phyloP scores from a whole-genome alignment of 495 filamentous ascomycete species.

The Hypoxylon crocopeplum region DNA sequence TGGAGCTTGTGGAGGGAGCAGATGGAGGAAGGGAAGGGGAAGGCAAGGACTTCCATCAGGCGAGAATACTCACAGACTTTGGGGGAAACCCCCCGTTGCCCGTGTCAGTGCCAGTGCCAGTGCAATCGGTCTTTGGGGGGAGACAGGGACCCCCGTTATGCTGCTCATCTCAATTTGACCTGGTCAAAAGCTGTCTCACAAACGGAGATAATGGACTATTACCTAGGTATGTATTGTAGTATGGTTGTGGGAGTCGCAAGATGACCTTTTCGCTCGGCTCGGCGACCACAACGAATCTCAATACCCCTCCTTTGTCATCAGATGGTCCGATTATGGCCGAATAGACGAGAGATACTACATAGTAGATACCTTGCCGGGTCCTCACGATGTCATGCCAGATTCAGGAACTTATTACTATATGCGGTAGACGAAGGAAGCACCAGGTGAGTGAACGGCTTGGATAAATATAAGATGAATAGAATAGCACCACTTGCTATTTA shows the following conservation, averaged over 20 bases:
- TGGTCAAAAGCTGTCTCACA: slow-evolving; percentile 43
- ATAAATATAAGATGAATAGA: slow-evolving; percentile 12
- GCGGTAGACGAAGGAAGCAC: slow-evolving; percentile 1
- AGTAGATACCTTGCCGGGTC: slow-evolving; percentile 28
- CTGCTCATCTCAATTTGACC: slow-evolving; percentile 47
- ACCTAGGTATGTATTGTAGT: neutral
- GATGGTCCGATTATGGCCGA: slow-evolving; percentile 39
- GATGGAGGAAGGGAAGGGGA: neutral
- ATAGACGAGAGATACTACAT: slow-evolving; percentile 27
- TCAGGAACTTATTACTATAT: neutral
- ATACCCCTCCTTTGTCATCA: slow-evolving; percentile 39
- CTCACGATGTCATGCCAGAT: too few relatives aligned
- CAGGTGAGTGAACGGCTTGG: slow-evolving; percentile 17
- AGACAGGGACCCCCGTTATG: slow-evolving; percentile 38
- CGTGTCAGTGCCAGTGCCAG: slow-evolving; percentile 4
- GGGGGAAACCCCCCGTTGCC: slow-evolving; percentile 20
- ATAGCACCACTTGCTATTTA: too few relatives aligned
- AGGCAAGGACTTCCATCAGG: slow-evolving; percentile 31
- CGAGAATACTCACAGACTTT: slow-evolving; percentile 36
- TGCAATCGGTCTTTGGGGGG: slow-evolving; percentile 32
- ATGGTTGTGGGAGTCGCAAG: slow-evolving; percentile 32
- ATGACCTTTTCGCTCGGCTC: slow-evolving; percentile 41
- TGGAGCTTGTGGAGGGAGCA: slow-evolving; percentile 9
- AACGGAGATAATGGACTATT: slow-evolving; percentile 43
- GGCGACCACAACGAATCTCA: slow-evolving; percentile 35